phyloP scores from a whole-genome alignment of 2,329 filamentous ascomycete genomes.

The Fusarium virguliforme region DNA sequence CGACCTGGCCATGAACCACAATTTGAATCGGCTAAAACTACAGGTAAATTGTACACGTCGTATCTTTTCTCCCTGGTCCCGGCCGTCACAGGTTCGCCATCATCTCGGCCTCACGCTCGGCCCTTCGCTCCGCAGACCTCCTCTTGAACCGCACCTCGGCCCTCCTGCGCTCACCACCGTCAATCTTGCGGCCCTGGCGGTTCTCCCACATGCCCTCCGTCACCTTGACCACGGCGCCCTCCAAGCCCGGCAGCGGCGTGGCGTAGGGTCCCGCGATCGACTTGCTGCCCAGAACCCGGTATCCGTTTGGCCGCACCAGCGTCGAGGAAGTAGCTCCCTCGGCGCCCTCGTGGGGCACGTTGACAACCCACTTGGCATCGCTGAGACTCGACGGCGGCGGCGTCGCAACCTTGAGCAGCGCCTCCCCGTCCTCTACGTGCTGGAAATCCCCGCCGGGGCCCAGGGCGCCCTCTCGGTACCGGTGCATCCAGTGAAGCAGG shows the following conservation, averaged over 20 bases:
- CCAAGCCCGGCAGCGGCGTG: conserved; percentile 76
- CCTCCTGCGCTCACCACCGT: conserved; percentile 93
- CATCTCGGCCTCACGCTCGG: conserved; percentile 67
- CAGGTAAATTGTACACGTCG: conserved; percentile 51
- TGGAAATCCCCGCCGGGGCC: conserved; percentile 88
- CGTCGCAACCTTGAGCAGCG: conserved; percentile 66
- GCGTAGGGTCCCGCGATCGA: conserved; percentile 84
- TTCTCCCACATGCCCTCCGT: conserved; percentile 96
- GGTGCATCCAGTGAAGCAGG: conserved; percentile 88
- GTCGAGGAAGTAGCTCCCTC: conserved; percentile 26
- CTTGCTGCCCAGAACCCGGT: conserved; percentile 78
- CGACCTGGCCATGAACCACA: conserved; percentile 34
- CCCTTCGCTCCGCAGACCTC: conserved; percentile 83
- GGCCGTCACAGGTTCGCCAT: conserved; percentile 53
- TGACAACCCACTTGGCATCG: conserved; percentile 69
- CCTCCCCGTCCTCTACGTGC: conserved; percentile 74
- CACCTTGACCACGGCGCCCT: conserved; percentile 77
- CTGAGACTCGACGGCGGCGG: conserved; percentile 55
- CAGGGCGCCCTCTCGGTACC: conserved; percentile 82
- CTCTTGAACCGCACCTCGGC: conserved; percentile 91
- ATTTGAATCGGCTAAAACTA: conserved; percentile 51
- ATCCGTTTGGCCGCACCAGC: conserved; percentile 59
- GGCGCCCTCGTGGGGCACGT: conserved; percentile 66
- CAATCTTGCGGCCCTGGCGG: conserved; percentile 88
- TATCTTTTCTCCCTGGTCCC: conserved; percentile 33